A percentile compares a stretch with the other conserved stretches of the same genome.
These are phyloP conservation scores for Pigoraptor vietnamica DNA, from an alignment of 78 protist genomes.

Conservation along the genomic window DNA sequence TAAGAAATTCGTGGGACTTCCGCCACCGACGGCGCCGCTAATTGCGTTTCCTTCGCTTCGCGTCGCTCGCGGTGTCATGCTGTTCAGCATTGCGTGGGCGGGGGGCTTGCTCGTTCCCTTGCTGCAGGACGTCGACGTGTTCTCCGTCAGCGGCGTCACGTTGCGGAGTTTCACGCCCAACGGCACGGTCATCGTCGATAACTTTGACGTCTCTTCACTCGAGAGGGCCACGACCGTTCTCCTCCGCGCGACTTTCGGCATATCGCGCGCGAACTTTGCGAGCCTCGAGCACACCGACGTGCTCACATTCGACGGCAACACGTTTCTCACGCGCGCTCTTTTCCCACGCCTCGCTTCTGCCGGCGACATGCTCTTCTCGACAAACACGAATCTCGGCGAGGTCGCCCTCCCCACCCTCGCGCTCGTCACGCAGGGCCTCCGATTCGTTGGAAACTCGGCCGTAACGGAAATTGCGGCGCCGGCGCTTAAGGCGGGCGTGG, in stretches of 20 bases:
- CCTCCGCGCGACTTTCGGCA: background rate
- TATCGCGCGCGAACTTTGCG: background rate
- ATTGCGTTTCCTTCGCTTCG: background rate
- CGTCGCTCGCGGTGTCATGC: background rate
- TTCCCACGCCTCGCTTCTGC: background rate
- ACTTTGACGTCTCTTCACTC: background rate
- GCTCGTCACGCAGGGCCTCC: background rate
- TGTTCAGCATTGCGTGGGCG: background rate
- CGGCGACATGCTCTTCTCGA: background rate
- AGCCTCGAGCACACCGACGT: background rate
- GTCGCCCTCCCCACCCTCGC: background rate
- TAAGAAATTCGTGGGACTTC: background rate
- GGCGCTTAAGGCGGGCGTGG: background rate
- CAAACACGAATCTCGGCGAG: background rate
- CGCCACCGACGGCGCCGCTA: background rate
- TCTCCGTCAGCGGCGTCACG: background rate
- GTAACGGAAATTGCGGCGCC: background rate
- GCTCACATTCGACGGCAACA: background rate
- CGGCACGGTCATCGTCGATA: background rate
- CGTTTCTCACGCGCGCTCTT: background rate
- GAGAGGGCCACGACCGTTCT: background rate
- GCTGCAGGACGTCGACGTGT: background rate
- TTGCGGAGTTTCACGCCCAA: background rate
- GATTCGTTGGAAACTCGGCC: background rate
- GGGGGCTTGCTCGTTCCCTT: background rate